These are phyloP conservation scores for Fusarium concolor DNA, from an alignment of 2,329 filamentous ascomycete species.

Conservation along the genomic window DNA sequence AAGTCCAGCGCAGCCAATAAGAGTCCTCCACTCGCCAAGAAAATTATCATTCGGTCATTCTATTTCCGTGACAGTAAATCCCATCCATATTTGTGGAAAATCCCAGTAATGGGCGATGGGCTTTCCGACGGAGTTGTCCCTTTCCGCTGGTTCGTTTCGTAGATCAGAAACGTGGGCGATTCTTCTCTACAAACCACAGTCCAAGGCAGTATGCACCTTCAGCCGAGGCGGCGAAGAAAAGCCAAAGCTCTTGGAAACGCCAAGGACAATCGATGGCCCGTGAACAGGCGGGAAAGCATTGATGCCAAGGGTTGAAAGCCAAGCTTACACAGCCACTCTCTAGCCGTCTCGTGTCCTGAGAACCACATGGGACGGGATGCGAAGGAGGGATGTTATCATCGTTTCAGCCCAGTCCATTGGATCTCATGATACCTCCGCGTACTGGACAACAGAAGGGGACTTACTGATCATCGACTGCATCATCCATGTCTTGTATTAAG, in stretches of 20 bases:
- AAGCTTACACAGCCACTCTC: constrained; percentile 41
- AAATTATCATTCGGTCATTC: constrained; percentile 18
- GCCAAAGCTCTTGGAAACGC: constrained; percentile 28
- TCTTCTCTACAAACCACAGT: constrained; percentile 22
- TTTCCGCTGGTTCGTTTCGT: constrained; percentile 13
- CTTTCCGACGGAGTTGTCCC: constrained; percentile 18
- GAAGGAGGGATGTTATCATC: constrained; percentile 15
- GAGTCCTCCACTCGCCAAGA: neutral
- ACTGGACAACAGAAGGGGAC: neutral
- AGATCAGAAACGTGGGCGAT: constrained; percentile 19
- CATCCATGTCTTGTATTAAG: constrained; percentile 20
- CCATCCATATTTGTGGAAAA: constrained; percentile 14
- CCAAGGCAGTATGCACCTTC: neutral
- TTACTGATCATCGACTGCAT: constrained; percentile 12
- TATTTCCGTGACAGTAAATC: constrained; percentile 30
- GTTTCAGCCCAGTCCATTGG: constrained; percentile 22
- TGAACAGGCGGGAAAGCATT: constrained; percentile 6
- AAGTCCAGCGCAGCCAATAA: constrained; percentile 20
- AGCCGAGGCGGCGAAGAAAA: constrained; percentile 27
- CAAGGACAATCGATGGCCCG: constrained; percentile 24
- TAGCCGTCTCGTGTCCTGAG: constrained; percentile 33
- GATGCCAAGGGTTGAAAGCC: constrained; percentile 19
- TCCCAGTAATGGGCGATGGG: constrained; percentile 15
- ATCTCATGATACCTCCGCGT: constrained; percentile 1
- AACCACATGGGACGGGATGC: constrained; percentile 28